A percentile compares a stretch with the other conserved stretches of the same genome.
Evolutionary conservation across 306 rosid species (phyloP).

Genomic region (Corylus americana): DNA sequence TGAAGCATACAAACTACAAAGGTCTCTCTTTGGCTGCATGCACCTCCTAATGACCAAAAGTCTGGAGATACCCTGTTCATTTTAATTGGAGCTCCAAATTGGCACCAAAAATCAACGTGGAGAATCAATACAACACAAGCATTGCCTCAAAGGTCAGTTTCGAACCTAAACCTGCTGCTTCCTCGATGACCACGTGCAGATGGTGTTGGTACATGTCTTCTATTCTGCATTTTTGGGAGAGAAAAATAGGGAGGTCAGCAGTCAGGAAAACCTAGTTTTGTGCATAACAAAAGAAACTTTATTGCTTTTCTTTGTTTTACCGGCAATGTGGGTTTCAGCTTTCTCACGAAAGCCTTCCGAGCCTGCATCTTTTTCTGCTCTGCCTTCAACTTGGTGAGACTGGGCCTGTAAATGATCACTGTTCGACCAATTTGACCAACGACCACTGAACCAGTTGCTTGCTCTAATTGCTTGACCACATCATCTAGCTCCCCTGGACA

Average conservation of each 20-base stretch:
- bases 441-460: conserved; percentile 71
- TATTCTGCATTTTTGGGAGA: conserved; percentile 44
- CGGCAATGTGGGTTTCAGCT: conserved; percentile 30
- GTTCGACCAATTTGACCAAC: conserved; percentile 80
- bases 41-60: background rate
- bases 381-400: conserved; percentile 77
- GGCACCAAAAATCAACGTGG: background rate
- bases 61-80: background rate
- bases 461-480: conserved; percentile 64
- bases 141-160: background rate
- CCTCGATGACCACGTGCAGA: conserved; percentile 57
- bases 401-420: conserved; percentile 73
- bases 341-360: conserved; percentile 41
- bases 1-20: background rate
- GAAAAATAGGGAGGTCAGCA: conserved; percentile 7
- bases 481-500: conserved; percentile 89
- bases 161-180: conserved; percentile 38
- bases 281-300: background rate
- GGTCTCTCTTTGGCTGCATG: background rate
- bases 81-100: background rate
- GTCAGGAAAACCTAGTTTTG: background rate
- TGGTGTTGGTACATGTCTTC: conserved; percentile 30
- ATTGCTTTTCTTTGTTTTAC: conserved; percentile 26
- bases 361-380: conserved; percentile 72
- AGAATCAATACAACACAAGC: background rate